Base-by-base conservation (phyloP, 805 yeast genomes). In the Sugiyamaella americana region DNA sequence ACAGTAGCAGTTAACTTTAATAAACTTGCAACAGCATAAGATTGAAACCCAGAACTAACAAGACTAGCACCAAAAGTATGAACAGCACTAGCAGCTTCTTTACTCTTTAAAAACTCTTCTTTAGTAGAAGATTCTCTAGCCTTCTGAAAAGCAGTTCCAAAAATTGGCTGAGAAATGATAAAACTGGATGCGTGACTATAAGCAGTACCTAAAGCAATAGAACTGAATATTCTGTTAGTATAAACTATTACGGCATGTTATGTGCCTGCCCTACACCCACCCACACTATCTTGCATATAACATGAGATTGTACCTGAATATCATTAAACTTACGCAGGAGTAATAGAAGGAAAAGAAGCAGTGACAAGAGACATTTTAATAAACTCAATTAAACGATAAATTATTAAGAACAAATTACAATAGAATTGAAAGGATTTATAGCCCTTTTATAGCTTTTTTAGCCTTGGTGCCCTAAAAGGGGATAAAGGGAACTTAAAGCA, bases 11-110 rank as follows among this genome's bases (percentile, higher is more conserved):
- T 62, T 37, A 66, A 57, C 53, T 65, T 62, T 40, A 69, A 58
- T 38, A 69, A 54, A 10, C 68, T 70, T 24, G 67, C 58, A 41
- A 66, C 61, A n/a, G 68, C 71, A 52, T 69, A 69, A 8, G 73
- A 56, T 61, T 67, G 72, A 24, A 65, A 54, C 6, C 61, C 65
- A n/a, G 71, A 58, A 22, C 65, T 53, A 22, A 57, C 58, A 36
- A 65, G 38, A 17, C 70, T 62, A 30, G 69, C 51, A 20, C 61
- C 60, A 56, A 60, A 59, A 37, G 64, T 54, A 21, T 63, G 58
- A 17, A 59, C 57, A 21, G 70, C 71, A 21, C 66, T 54, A 41
- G 66, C 59, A 26, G 67, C 66, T 57, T 69, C 71, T 50, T 58
- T 50, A 47, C 63, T 53, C 62, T 64, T 57, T 40, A 60, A 38